Base-by-base conservation (phyloP, 495 filamentous ascomycete species). In the Hypomontagnella submonticulosa region DNA sequence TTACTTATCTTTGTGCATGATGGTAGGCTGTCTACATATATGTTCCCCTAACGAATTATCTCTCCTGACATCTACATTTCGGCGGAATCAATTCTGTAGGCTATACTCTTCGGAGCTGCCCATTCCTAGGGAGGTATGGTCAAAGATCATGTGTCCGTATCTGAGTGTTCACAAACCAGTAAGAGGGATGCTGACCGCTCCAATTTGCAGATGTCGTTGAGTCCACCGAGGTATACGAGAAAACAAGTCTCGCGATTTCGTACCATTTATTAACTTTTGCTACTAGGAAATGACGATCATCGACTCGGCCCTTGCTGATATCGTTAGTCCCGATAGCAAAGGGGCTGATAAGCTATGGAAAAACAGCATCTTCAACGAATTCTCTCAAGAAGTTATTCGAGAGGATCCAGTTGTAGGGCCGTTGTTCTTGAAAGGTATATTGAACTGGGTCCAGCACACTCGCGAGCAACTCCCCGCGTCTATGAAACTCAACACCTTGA, bases 1-100 rank as follows among this genome's bases (percentile, higher is more conserved):
- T 43, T 51, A 12, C 44, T 60, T 6, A 60, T 48, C 4, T 50
- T 51, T 13, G 50, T 51, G 57, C 57, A 60, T n/a, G 46, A 60
- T n/a, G 57, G 57, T 60, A 42, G 43, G 44, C 11, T 23, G 11
- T 15, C 23, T 19, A 16, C 3, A 19, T 30, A 13, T 10, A 9
- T 32, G 33, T 27, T n/a, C 23, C 3, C 23, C 23, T 27, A 2
- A 27, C 2, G 23, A 27, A 27, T 27, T 27, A 27, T 27, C 23
- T 6, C 6, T 27, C 23, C 2, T 27, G 2, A 2, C 2, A 27
- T 27, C 23, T 27, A 6, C 23, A 6, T 27, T 6, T 27, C 6
- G 23, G 23, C 23, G 6, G 2, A 2, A 27, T 27, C 6, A 6
- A 27, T 27, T 27, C 6, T 3, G 23, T 27, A 2, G 6, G 23